Conservation (phyloP, 2,329 filamentous ascomycete genomes). For the Penicillium verrucosum region DNA sequence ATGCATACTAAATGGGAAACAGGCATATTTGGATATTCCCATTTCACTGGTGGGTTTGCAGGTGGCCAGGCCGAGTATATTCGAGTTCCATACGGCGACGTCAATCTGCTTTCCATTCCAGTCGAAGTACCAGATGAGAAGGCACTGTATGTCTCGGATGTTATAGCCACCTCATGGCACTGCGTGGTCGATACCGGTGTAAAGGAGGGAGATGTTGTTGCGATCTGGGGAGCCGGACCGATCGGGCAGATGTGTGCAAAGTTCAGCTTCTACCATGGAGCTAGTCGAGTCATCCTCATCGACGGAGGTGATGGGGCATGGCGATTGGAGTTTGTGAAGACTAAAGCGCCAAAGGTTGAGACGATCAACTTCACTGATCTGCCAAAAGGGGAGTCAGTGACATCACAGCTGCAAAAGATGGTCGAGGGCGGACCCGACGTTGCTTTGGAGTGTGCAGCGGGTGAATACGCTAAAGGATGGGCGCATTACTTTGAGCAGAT, state of each 20-base stretch:
- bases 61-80: constrained; percentile 87
- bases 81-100: constrained; percentile 73
- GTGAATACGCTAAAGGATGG: constrained; percentile 63
- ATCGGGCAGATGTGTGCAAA: constrained; percentile 76
- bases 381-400: constrained; percentile 62
- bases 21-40: constrained; percentile 68
- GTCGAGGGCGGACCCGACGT: constrained; percentile 72
- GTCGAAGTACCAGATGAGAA: constrained; percentile 81
- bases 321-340: constrained; percentile 66
- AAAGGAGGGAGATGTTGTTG: constrained; percentile 72
- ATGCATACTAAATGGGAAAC: not conserved
- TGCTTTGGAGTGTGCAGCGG: constrained; percentile 64
- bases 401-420: constrained; percentile 69
- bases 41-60: constrained; percentile 79
- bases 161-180: constrained; percentile 75
- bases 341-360: constrained; percentile 63
- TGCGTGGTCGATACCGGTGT: constrained; percentile 79
- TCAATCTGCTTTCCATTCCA: constrained; percentile 77
- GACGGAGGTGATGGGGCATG: constrained; percentile 63
- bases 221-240: constrained; percentile 82
- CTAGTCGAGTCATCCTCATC: constrained; percentile 72
- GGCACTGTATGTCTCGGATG: constrained; percentile 75
- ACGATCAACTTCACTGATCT: constrained; percentile 67
- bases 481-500: constrained; percentile 58
- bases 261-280: constrained; percentile 67